A percentile compares a stretch with the other conserved stretches of the same genome.
phyloP scores from a whole-genome alignment of 441 rosid genomes.

The Dalechampia spathulata region DNA sequence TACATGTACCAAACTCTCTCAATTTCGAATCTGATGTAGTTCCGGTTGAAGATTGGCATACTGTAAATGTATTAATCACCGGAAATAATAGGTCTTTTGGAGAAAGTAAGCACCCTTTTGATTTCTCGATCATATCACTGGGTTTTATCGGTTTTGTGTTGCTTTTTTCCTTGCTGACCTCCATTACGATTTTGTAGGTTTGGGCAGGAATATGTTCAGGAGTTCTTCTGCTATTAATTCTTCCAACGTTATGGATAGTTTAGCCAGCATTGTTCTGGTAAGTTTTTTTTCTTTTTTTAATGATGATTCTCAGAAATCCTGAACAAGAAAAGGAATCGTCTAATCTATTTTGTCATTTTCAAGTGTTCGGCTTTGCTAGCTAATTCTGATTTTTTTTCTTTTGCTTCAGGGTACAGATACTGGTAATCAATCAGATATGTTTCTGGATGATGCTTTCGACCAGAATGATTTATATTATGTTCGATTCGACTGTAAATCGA shows the following conservation, averaged over 20 bases:
- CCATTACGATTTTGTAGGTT: background rate
- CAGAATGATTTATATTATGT: conserved; percentile 40
- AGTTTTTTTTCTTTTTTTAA: conserved; percentile 11
- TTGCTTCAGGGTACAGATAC: conserved; percentile 52
- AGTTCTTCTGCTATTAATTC: background rate
- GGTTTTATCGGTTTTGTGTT: background rate
- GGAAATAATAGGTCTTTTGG: conserved; percentile 66
- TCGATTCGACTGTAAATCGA: conserved; percentile 44
- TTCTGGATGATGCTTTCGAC: conserved; percentile 39
- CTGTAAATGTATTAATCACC: conserved; percentile 54
- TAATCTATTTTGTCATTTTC: too few relatives aligned
- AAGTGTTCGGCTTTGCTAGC: conserved; percentile 7
- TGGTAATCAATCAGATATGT: conserved; percentile 14
- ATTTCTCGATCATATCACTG: background rate
- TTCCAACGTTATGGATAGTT: background rate
- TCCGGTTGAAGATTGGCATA: conserved; percentile 16
- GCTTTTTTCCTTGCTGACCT: background rate
- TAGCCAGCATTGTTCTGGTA: conserved; percentile 43
- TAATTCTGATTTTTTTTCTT: conserved; percentile 11
- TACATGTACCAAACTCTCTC: conserved; percentile 69
- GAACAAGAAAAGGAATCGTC: background rate
- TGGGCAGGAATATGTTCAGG: background rate
- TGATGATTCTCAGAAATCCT: background rate
- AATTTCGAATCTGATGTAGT: background rate
- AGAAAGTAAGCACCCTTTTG: conserved; percentile 27